phyloP scores from a whole-genome alignment of 352 stramenopile species.

The Globisporangium heterothallicum region DNA sequence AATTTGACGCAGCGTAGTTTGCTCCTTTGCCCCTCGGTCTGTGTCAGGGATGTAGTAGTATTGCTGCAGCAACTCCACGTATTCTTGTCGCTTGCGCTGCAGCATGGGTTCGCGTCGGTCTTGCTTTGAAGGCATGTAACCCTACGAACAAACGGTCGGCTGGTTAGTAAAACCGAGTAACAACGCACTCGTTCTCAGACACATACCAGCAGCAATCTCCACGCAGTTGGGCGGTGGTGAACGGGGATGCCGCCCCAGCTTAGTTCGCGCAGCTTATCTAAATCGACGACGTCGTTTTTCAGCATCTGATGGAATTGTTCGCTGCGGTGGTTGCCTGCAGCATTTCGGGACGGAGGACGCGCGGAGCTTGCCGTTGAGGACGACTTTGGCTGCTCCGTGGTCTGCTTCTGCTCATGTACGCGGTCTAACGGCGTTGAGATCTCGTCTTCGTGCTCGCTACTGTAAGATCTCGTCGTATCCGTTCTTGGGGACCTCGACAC shows the following conservation, averaged over 20 bases:
- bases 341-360: constrained; percentile 45
- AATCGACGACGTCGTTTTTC: constrained; percentile 76
- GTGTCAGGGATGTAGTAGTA: constrained; percentile 98
- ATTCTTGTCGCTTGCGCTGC: constrained; percentile 94
- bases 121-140: constrained; percentile 96
- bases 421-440: constrained; percentile 22
- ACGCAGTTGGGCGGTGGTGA: constrained; percentile 84
- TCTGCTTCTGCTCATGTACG: constrained; percentile 8
- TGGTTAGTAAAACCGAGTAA: too few relatives aligned
- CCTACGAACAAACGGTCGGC: constrained; percentile 21
- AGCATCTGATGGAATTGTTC: constrained; percentile 70
- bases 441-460: constrained; percentile 18
- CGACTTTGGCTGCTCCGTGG: constrained; percentile 2
- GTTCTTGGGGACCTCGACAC: constrained; percentile 12
- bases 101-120: constrained; percentile 89
- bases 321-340: constrained; percentile 59
- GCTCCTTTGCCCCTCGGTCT: constrained; percentile 92
- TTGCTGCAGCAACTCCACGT: constrained; percentile 90
- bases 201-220: constrained; percentile 93
- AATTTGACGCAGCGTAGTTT: constrained; percentile 94
- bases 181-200: too few relatives aligned
- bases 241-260: constrained; percentile 91
- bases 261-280: constrained; percentile 86
- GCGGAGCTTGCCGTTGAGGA: background rate
- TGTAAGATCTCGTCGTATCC: background rate